Percentiles rank a stretch among this genome's conserved stretches.
Conservation (phyloP, 1,284 basidiomycete species). For the Rhizoctonia solani region DNA sequence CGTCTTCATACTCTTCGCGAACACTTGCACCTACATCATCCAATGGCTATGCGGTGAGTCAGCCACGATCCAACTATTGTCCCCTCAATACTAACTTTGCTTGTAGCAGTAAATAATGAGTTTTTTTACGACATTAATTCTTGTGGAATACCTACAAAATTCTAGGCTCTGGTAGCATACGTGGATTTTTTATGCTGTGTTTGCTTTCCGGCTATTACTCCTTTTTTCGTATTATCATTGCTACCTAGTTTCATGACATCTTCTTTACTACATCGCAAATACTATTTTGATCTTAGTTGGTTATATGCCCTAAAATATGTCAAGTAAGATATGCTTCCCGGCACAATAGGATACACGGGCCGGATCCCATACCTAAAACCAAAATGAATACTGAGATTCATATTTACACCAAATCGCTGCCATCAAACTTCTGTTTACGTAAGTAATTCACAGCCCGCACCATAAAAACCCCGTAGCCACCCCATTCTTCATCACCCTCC, state of each 20-base stretch:
- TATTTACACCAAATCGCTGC: background rate
- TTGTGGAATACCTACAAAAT: conserved; percentile 32
- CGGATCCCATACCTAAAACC: no score
- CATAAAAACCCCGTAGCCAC: conserved; percentile 34
- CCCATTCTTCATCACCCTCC: background rate
- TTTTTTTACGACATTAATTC: conserved; percentile 35
- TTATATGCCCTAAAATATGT: background rate
- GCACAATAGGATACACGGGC: background rate
- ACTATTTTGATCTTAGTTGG: conserved; percentile 15
- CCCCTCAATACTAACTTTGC: background rate
- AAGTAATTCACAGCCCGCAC: background rate
- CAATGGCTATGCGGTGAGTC: conserved; percentile 33
- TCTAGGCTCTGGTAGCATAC: conserved; percentile 34
- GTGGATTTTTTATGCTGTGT: conserved; percentile 33
- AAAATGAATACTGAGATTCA: no score
- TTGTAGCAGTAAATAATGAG: conserved; percentile 19
- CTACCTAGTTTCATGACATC: conserved; percentile 35
- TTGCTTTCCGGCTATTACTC: conserved; percentile 13
- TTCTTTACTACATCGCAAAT: conserved; percentile 34
- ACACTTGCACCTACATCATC: conserved; percentile 22
- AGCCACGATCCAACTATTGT: no score
- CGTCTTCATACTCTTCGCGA: conserved; percentile 30
- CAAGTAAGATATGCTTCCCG: background rate
- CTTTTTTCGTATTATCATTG: conserved; percentile 24
- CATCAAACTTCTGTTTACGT: background rate